Evolutionary conservation across 2,329 filamentous ascomycete species (phyloP), one percentile per base, ranked within the genome.

Genomic region (Stemphylium lycopersici): DNA sequence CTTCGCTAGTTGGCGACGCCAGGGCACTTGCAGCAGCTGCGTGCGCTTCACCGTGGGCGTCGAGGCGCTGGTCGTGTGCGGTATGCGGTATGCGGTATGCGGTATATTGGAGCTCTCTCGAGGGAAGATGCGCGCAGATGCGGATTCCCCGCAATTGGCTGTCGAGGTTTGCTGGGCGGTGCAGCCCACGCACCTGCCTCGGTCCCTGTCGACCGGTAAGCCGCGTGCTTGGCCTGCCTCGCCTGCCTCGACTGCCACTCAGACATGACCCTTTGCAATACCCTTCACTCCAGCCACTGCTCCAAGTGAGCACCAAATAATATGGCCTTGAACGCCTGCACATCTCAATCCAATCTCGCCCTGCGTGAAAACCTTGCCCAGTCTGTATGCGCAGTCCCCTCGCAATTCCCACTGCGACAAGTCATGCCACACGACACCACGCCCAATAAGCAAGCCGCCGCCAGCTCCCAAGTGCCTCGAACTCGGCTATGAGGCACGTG

Each of bases 101-200:
- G 47, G 49, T 46, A 34, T 29, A 40, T 52, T 48, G 43, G 39
- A 41, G 38, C 45, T 33, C 18, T 32, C 44, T 43, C 37, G 45
- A 29, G 26, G 10, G 26, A 49, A 49, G 45, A 44, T 65, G 63
- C 63, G 61, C 66, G 58, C 55, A 63, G 36, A 45, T 55, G 52
- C 52, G 52, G 26, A 52, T 65, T 59, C 65, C 66, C 65, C 67
- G 66, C 66, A 70, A 68, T 66, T 67, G 64, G 61, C 56, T 56
- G 65, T 50, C 42, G 53, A 59, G 55, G 44, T 62, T 61, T 62
- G 62, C 59, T 62, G 52, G 43, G 53, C 55, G 53, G 45, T 42
- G 50, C 52, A 26, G 39, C 34, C 48, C 52, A 39, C 18, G 16
- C 59, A 43, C 18, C 48, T 54, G 43, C 60, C 52, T 59, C 57